phyloP scores from a whole-genome alignment of 352 stramenopile genomes.

The Detonula confervacea region DNA sequence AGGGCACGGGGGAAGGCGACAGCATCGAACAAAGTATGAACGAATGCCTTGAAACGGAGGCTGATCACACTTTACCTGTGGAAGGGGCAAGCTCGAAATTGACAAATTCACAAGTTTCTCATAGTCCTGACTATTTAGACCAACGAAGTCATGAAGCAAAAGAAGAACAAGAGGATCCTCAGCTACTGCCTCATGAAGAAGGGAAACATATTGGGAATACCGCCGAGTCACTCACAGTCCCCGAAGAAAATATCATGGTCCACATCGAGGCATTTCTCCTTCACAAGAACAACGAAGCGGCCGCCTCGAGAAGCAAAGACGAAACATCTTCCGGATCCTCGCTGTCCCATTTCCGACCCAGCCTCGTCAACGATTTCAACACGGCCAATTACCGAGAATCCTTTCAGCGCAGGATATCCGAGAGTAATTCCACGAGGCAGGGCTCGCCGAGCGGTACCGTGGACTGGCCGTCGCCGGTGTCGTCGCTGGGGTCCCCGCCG shows the following conservation, averaged over 20 bases:
- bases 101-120: no score
- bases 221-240: no score
- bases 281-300: not conserved
- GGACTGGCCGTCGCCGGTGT: conserved; percentile 3
- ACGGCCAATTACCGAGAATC: conserved; percentile 25
- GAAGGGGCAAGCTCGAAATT: no score
- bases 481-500: not conserved
- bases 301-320: not conserved
- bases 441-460: not conserved
- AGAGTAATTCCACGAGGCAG: not conserved
- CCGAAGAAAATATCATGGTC: not conserved
- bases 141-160: not conserved
- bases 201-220: no score
- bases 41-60: no score
- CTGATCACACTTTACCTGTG: no score
- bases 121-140: not conserved
- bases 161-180: no score
- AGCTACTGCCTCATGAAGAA: no score
- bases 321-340: not conserved
- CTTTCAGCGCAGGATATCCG: conserved; percentile 22
- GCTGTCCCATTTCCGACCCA: conserved; percentile 10
- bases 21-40: no score
- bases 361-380: conserved; percentile 35
- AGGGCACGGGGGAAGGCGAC: no score
- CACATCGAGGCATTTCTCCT: not conserved